Evolutionary conservation across 768 basidiomycete species (phyloP), one percentile per base, ranked within the genome.

Genomic region (Panaeolus cyanescens): DNA sequence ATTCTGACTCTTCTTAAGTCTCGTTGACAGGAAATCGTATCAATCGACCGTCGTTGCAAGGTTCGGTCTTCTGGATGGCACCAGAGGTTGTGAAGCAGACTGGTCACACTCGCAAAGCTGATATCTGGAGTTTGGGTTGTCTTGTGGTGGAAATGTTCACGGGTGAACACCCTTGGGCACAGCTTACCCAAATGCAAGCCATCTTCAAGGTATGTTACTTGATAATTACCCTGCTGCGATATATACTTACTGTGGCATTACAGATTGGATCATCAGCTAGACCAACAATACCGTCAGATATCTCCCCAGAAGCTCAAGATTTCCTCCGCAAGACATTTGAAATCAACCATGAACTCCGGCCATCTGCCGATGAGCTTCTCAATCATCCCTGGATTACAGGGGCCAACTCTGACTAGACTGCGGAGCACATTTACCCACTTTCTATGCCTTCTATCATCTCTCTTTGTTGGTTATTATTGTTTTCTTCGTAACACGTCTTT

Each of bases 31-130:
- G 88, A 10, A 87, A 90, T 59, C 87, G 90, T 22, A 83, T 88
- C 42, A 90, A 98, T 71, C 83, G 97, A 6, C 93, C 95, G 4
- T 99, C 97, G 1, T 78, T 99, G 5, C 97, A 99, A 74, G 97
- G 97, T 2, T 97, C 95, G 1, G 96, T 98, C 10, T 99, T 97
- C 76, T 99, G 96, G 96, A 98, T 99, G 96, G 96, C 96, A 0
- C 96, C 96, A 0, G 96, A 98, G 75, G 95, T 98, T 19, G 97
- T 99, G 61, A 96, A 96, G 70, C 97, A 99, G 77, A 95, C 89
- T 25, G 85, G 88, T 0, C 93, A 97, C 71, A 96, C 95, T 9
- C 83, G 81, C 62, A 96, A 96, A 70, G 95, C 95, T 5, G 96
- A 97, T 72, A 96, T 97, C 58, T 98, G 96, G 96, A 93, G 92